These are phyloP conservation scores for Allium fistulosum DNA, from an alignment of 106 monocot species.

Conservation along the genomic window DNA sequence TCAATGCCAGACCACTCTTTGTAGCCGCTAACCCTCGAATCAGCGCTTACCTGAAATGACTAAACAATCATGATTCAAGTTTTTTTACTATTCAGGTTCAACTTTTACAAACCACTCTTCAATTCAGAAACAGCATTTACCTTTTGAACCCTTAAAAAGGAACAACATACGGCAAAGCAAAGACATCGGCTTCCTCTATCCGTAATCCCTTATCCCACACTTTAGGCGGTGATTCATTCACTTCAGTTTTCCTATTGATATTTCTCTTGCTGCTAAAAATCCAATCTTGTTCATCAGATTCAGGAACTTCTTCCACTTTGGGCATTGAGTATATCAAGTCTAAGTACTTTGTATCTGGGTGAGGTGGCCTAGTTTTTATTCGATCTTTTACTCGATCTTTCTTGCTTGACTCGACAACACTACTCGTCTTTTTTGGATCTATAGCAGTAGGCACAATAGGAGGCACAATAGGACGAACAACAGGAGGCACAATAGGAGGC, in stretches of 20 bases:
- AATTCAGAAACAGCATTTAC: neutral
- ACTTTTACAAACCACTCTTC: slow-evolving; percentile 1
- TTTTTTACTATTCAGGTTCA: slow-evolving; percentile 5
- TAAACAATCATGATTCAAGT: neutral
- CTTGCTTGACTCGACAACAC: slow-evolving; percentile 3
- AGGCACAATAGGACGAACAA: neutral
- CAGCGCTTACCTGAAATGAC: neutral
- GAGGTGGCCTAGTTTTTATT: slow-evolving; percentile 24
- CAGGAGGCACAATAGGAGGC: neutral
- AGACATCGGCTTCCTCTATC: slow-evolving; percentile 41
- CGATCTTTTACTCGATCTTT: slow-evolving; percentile 13
- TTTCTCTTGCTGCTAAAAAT: slow-evolving; percentile 23
- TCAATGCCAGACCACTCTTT: no score
- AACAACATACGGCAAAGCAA: slow-evolving; percentile 75
- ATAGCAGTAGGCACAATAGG: slow-evolving; percentile 2
- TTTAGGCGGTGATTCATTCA: slow-evolving; percentile 12
- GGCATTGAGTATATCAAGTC: slow-evolving; percentile 38
- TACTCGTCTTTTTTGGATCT: no score
- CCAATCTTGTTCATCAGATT: slow-evolving; percentile 52
- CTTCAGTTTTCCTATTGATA: slow-evolving; percentile 9
- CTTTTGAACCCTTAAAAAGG: slow-evolving; percentile 28
- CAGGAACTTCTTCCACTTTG: slow-evolving; percentile 44
- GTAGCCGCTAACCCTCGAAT: no score
- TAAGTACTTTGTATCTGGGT: slow-evolving; percentile 57
- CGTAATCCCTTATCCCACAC: slow-evolving; percentile 53